Conservation (phyloP, 2,329 filamentous ascomycete genomes). For the Alternaria longipes region DNA sequence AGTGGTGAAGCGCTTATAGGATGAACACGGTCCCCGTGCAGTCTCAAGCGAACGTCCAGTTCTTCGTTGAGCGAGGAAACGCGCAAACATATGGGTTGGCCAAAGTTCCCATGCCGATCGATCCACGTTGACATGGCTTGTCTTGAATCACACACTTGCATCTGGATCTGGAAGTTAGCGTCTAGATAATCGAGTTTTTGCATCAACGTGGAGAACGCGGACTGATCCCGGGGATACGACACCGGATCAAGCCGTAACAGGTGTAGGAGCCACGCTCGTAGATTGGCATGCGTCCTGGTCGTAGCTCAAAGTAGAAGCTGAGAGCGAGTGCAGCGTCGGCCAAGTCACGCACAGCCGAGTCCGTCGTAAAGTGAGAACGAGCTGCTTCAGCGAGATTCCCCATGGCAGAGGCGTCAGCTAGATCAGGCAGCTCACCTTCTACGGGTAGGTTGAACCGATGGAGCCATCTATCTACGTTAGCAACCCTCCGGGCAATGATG, state of each 20-base stretch:
- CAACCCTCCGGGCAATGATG: background rate
- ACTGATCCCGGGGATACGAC: background rate
- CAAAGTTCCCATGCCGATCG: background rate
- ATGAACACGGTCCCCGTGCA: background rate
- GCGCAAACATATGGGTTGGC: slow-evolving; percentile 1
- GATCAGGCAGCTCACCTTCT: background rate
- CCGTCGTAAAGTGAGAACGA: background rate
- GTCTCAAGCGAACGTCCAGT: slow-evolving; percentile 1
- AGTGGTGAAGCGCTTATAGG: slow-evolving; percentile 2
- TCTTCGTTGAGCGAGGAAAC: background rate
- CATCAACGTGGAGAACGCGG: slow-evolving; percentile 1
- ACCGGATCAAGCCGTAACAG: slow-evolving; percentile 1
- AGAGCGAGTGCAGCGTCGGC: slow-evolving; percentile 1
- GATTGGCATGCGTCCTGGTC: background rate
- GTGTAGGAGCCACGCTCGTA: slow-evolving; percentile 2
- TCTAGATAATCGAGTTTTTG: background rate
- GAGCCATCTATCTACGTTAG: background rate
- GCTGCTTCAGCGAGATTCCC: background rate
- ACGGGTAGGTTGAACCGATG: slow-evolving; percentile 1
- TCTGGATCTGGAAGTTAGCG: slow-evolving; percentile 1
- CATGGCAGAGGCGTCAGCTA: background rate
- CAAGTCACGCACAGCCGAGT: background rate
- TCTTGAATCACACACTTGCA: background rate
- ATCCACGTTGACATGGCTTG: background rate
- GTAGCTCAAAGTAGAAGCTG: slow-evolving; percentile 7